A percentile compares a stretch with the other conserved stretches of the same genome.
These are phyloP conservation scores for Marchantia paleacea DNA, from an alignment of 225 moss, liverwort and hornwort genomes.

Conservation along the genomic window DNA sequence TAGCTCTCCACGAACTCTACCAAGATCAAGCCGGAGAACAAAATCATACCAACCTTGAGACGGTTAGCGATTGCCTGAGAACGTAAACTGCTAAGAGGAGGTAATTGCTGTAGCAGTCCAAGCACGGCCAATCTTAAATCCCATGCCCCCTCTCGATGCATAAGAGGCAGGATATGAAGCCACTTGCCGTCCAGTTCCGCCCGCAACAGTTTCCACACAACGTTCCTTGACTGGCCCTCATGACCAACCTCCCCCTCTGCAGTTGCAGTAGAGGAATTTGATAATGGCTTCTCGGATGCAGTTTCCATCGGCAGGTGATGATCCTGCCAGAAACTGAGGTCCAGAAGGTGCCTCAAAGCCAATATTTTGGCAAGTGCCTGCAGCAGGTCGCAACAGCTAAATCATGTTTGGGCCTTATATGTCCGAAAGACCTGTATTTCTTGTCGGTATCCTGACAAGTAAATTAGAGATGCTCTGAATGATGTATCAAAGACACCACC, in stretches of 20 bases:
- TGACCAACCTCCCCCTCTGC: slow-evolving; percentile 29
- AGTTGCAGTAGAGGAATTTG: slow-evolving; percentile 18
- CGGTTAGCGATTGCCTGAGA: slow-evolving; percentile 75
- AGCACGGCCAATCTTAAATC: slow-evolving; percentile 75
- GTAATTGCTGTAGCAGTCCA: slow-evolving; percentile 67
- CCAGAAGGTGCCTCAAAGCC: slow-evolving; percentile 72
- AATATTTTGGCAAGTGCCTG: slow-evolving; percentile 66
- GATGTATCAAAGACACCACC: neutral
- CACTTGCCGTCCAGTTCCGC: slow-evolving; percentile 71
- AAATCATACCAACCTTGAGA: slow-evolving; percentile 58
- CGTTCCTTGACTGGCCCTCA: slow-evolving; percentile 62
- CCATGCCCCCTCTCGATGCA: slow-evolving; percentile 70
- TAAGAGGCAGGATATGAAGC: slow-evolving; percentile 66
- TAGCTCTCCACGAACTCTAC: neutral
- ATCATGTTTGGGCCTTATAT: neutral
- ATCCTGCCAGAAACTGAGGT: slow-evolving; percentile 71
- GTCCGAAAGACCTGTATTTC: neutral
- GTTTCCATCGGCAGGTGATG: slow-evolving; percentile 40
- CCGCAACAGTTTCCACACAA: slow-evolving; percentile 63
- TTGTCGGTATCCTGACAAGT: neutral
- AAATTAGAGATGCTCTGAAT: neutral
- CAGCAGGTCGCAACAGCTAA: neutral
- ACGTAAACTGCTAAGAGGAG: slow-evolving; percentile 48
- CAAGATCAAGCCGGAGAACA: neutral
- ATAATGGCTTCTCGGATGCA: slow-evolving; percentile 6